These are phyloP conservation scores for Phanerochaete carnosa DNA, from an alignment of 768 basidiomycete species.

Conservation along the genomic window DNA sequence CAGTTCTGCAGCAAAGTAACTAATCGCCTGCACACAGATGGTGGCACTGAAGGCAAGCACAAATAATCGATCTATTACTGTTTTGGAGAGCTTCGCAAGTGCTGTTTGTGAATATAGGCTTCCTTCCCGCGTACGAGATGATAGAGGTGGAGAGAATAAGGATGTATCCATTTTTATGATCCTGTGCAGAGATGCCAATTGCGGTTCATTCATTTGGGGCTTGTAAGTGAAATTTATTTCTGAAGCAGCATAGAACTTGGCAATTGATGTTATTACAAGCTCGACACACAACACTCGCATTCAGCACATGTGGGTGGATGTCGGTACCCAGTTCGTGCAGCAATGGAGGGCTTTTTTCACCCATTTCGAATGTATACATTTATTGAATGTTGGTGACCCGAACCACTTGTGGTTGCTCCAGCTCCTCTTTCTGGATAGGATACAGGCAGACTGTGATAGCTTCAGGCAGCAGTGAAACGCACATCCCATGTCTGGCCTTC, in stretches of 20 bases:
- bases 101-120: slow-evolving; percentile 14
- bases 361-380: slow-evolving; percentile 31
- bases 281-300: slow-evolving; percentile 42
- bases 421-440: slow-evolving; percentile 32
- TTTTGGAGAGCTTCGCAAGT: slow-evolving; percentile 21
- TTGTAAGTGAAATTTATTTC: slow-evolving; percentile 16
- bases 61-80: slow-evolving; percentile 25
- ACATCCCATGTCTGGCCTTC: slow-evolving; percentile 30
- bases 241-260: not conserved
- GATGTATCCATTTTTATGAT: slow-evolving; percentile 29
- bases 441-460: slow-evolving; percentile 34
- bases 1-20: not conserved
- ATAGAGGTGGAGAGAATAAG: slow-evolving; percentile 29
- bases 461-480: slow-evolving; percentile 39
- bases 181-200: slow-evolving; percentile 18
- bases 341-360: slow-evolving; percentile 42
- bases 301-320: slow-evolving; percentile 43
- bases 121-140: slow-evolving; percentile 25
- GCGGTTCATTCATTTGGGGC: slow-evolving; percentile 27
- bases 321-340: slow-evolving; percentile 35
- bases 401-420: slow-evolving; percentile 44
- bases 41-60: slow-evolving; percentile 19
- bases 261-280: slow-evolving; percentile 10
- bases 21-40: too few relatives aligned
- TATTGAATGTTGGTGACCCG: slow-evolving; percentile 27